Conservation (phyloP, 345 rosid genomes). For the Pugionium dolabratum region DNA sequence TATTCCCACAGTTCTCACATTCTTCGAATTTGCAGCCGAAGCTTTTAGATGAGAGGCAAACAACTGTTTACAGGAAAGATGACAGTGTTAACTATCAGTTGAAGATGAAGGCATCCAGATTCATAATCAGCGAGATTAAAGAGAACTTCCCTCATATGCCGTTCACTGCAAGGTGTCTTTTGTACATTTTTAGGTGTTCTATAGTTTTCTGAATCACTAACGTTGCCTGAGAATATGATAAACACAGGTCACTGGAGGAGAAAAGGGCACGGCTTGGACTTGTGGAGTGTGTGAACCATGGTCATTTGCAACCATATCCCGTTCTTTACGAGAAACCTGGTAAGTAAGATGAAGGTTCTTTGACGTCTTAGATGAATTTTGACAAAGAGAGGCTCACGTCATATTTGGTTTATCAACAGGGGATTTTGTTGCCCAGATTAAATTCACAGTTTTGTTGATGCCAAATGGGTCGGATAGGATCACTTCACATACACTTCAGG, state of each 20-base stretch:
- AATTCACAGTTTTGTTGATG: slow-evolving; percentile 91
- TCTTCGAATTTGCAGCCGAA: slow-evolving; percentile 65
- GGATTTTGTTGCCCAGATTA: slow-evolving; percentile 84
- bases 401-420: slow-evolving; percentile 43
- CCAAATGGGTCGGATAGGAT: slow-evolving; percentile 95
- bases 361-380: not conserved
- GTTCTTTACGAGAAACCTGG: slow-evolving; percentile 97
- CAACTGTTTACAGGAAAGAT: slow-evolving; percentile 91
- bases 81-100: slow-evolving; percentile 80
- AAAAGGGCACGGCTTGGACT: slow-evolving; percentile 93
- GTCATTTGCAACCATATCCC: slow-evolving; percentile 91
- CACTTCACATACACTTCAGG: slow-evolving; percentile 78
- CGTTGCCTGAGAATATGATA: not conserved
- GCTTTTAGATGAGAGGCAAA: slow-evolving; percentile 92
- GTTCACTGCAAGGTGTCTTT: slow-evolving; percentile 75
- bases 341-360: slow-evolving; percentile 29
- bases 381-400: not conserved
- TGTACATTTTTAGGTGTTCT: not conserved
- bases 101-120: slow-evolving; percentile 98
- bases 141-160: slow-evolving; percentile 86
- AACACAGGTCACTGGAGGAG: slow-evolving; percentile 85
- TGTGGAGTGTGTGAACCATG: slow-evolving; percentile 96
- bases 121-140: slow-evolving; percentile 87
- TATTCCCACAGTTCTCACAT: not conserved
- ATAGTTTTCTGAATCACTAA: not conserved